A percentile compares a stretch with the other conserved stretches of the same genome.
Evolutionary conservation across 176 grass and related monocot genomes (phyloP).

Genomic region (Musa itinerans): DNA sequence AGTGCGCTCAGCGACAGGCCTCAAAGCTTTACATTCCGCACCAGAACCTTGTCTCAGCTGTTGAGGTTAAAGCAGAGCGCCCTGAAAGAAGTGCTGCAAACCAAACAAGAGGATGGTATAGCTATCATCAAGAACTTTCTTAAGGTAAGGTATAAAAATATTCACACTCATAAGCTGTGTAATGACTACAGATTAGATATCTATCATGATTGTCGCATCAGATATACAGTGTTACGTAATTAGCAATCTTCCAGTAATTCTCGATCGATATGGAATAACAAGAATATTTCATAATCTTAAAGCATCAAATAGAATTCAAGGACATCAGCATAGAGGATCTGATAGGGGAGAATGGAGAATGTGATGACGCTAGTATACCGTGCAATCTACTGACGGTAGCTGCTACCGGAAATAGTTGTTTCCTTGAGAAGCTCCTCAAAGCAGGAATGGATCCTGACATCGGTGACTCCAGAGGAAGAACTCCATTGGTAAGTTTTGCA

Average conservation of each 20-base stretch:
- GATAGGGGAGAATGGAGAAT: conserved; percentile 36
- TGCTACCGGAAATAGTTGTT: conserved; percentile 63
- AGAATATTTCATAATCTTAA: conserved; percentile 11
- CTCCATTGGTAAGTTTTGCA: conserved; percentile 48
- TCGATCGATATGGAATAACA: not conserved
- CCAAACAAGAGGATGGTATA: conserved; percentile 62
- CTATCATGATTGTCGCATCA: no score
- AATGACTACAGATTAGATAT: not conserved
- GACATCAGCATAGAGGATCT: conserved; percentile 62
- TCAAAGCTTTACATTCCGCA: conserved; percentile 72
- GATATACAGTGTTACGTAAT: not conserved
- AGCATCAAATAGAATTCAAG: conserved; percentile 76
- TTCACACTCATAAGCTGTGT: not conserved
- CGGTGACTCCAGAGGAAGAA: conserved; percentile 75
- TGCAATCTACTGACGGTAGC: conserved; percentile 72
- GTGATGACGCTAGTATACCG: conserved; percentile 36
- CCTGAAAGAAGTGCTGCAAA: conserved; percentile 83
- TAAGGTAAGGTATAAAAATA: conserved; percentile 30
- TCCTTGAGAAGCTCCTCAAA: conserved; percentile 76
- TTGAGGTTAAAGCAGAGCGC: conserved; percentile 64
- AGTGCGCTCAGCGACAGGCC: conserved; percentile 55
- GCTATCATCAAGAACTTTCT: conserved; percentile 82
- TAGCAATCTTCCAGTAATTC: not conserved
- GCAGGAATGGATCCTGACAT: conserved; percentile 77
- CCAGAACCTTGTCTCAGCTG: conserved; percentile 76